These are phyloP conservation scores for Talaromyces verruculosus DNA, from an alignment of 2,329 filamentous ascomycete species.

Conservation along the genomic window DNA sequence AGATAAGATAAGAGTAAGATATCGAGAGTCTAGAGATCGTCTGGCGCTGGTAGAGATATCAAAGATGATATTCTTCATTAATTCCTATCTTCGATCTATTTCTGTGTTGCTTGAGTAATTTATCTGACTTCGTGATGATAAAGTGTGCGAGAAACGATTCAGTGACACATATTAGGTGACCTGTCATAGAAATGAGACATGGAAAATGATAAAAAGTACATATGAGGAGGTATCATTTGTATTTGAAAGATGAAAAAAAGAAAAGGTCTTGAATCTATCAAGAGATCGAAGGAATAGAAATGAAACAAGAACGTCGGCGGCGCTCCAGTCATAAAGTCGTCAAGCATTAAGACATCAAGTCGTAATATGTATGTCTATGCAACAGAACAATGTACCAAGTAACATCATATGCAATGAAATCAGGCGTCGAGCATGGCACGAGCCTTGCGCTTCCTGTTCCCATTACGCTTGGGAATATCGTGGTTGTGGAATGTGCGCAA, in stretches of 20 bases:
- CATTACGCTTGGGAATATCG: conserved; percentile 43
- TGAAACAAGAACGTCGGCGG: background rate
- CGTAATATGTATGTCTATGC: conserved; percentile 7
- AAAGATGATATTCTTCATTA: background rate
- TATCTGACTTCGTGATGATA: background rate
- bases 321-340: background rate
- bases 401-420: background rate
- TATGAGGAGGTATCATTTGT: background rate
- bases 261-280: background rate
- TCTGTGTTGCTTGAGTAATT: background rate
- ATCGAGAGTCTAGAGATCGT: background rate
- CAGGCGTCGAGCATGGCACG: background rate
- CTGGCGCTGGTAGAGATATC: background rate
- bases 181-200: background rate
- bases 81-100: background rate
- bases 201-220: background rate
- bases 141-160: background rate
- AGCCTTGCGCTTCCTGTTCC: conserved; percentile 15
- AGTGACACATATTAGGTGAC: background rate
- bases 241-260: background rate
- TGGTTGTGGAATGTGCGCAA: conserved; percentile 56
- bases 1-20: background rate
- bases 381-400: background rate
- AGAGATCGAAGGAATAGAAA: background rate
- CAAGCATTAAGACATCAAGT: conserved; percentile 10